These are phyloP conservation scores for Leccinum disarticulatum DNA, from an alignment of 768 basidiomycete genomes.

Conservation along the genomic window DNA sequence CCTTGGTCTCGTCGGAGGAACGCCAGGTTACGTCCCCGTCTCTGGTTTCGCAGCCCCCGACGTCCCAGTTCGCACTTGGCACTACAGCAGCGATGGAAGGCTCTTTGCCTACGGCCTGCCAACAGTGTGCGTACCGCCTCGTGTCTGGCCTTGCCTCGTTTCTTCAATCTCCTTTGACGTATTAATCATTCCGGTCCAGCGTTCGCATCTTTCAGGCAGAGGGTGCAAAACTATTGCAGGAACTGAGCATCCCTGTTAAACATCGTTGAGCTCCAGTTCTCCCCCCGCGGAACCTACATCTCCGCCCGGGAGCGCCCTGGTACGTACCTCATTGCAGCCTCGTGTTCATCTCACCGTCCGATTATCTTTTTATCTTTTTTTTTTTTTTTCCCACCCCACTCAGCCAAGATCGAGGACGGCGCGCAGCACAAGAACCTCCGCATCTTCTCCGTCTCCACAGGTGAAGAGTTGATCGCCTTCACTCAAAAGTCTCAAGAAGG, in stretches of 20 bases:
- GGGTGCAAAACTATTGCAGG: slow-evolving; percentile 68
- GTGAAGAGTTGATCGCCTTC: slow-evolving; percentile 84
- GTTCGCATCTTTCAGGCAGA: slow-evolving; percentile 78
- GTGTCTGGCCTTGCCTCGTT: slow-evolving; percentile 10
- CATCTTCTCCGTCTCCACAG: slow-evolving; percentile 83
- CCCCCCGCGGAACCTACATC: slow-evolving; percentile 88
- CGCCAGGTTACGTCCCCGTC: slow-evolving; percentile 70
- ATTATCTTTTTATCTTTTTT: too few species aligned
- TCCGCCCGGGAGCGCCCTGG: slow-evolving; percentile 95
- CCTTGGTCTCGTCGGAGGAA: slow-evolving; percentile 80
- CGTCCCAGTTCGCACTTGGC: slow-evolving; percentile 68
- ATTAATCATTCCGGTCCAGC: slow-evolving; percentile 36
- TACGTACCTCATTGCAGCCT: slow-evolving; percentile 34
- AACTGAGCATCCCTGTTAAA: slow-evolving; percentile 73
- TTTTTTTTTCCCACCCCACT: too few species aligned
- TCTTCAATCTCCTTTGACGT: slow-evolving; percentile 12
- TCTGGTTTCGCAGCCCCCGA: slow-evolving; percentile 67
- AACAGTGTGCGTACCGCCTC: slow-evolving; percentile 52
- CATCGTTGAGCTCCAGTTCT: slow-evolving; percentile 84
- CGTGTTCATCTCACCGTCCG: slow-evolving; percentile 21
- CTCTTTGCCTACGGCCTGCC: slow-evolving; percentile 84
- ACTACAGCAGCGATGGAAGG: slow-evolving; percentile 85
- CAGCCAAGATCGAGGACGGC: slow-evolving; percentile 86
- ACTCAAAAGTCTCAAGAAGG: slow-evolving; percentile 88
- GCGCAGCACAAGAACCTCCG: slow-evolving; percentile 92